Percentiles rank a stretch among this genome's conserved stretches.
phyloP scores from a whole-genome alignment of 306 rosid genomes.

The Malus fusca region DNA sequence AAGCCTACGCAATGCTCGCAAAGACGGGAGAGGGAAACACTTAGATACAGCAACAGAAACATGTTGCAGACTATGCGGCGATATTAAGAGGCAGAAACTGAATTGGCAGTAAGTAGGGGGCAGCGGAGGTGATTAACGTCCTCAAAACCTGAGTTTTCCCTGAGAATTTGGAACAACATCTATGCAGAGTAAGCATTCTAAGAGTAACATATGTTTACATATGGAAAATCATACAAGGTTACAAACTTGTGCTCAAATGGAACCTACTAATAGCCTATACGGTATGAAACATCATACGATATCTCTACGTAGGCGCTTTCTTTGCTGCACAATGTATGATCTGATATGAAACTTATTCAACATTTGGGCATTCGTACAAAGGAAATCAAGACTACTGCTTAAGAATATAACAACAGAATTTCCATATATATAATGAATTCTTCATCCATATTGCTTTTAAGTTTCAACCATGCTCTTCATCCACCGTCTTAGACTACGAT shows the following conservation, averaged over 20 bases:
- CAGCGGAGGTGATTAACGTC: background rate
- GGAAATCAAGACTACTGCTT: background rate
- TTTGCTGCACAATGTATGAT: background rate
- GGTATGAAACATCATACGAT: background rate
- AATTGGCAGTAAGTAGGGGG: background rate
- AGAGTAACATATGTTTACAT: background rate
- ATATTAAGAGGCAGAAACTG: background rate
- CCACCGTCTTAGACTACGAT: background rate
- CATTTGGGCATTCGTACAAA: background rate
- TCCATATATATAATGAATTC: background rate
- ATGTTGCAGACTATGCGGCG: background rate
- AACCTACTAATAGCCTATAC: background rate
- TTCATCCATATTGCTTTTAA: background rate
- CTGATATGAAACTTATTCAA: background rate
- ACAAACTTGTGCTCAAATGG: background rate
- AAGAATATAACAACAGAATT: background rate
- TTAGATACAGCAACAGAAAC: background rate
- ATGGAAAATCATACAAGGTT: background rate
- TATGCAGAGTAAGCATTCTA: background rate
- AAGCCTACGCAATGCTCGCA: background rate
- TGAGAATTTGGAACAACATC: conserved; percentile 5
- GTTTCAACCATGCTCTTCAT: background rate
- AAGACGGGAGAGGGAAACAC: background rate
- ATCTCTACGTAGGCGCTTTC: background rate
- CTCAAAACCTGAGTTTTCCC: background rate